Base-by-base conservation (phyloP, 352 stramenopile species). In the Phytophthora rubi region DNA sequence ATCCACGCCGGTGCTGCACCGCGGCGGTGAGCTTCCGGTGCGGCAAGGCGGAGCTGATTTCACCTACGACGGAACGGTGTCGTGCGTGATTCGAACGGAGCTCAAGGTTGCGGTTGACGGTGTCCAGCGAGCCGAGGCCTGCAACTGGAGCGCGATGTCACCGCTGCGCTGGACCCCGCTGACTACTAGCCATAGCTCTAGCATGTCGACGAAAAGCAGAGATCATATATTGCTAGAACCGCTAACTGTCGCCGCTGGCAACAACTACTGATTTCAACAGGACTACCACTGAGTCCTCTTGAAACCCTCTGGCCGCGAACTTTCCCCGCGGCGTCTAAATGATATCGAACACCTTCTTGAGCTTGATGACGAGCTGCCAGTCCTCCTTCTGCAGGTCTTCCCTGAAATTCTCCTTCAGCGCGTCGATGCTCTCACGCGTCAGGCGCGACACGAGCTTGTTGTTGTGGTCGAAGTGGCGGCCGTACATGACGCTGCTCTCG, bases 331-430 rank as follows among this genome's bases (percentile, higher is more conserved):
- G 62, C 42, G 42, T 85, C 88, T 97, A 99, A 82, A 98, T 97
- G 79, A 99, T 98, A 75, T 97, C 91, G 74, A 99, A 99, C 53
- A 99, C 93, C 85, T 98, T 99, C 83, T 99, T 99, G 66, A 99
- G 94, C 82, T 99, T 99, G 60, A 99, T 97, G 54, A 99, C 97
- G 42, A 99, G 88, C 70, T 96, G 91, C 96, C 97, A 99, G 83
- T 99, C 97, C 68, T 99, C 96, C 75, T 98, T 99, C 74, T 97
- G 96, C 35, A 99, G 77, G 73, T 99, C 97, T 64, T 99, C 96
- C 74, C 98, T 97, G 93, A 99, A 99, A 84, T 99, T 97, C 49
- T 96, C 92, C 80, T 99, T 99, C 23, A 99, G 83, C 37, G 97
- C 93, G 80, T 99, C 97, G 77, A 99, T 99, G 32, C 95, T 99